Base-by-base conservation (phyloP, 2,329 filamentous ascomycete species). In the Thermothelomyces thermophilus region DNA sequence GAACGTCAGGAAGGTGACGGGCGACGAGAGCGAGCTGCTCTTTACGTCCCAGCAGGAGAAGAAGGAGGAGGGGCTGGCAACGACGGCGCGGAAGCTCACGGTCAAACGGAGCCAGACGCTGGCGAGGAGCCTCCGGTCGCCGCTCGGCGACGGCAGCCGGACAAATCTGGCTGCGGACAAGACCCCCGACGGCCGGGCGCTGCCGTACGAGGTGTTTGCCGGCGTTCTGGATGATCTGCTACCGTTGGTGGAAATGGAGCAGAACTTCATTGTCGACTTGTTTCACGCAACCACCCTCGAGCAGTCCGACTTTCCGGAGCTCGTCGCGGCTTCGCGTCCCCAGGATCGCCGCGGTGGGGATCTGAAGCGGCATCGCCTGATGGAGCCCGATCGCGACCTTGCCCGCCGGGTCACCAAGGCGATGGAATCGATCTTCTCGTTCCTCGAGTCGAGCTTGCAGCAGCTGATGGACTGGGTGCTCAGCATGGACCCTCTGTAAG, bases 241-340 rank as follows among this genome's bases (percentile, higher is more conserved):
- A 39, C 87, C 86, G 5, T 76, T 95, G 49, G 83, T 96, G 51
- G 84, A 89, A 59, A 90, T 91, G 66, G 93, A 98, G 68, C 91
- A 98, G 66, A 97, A 96, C 64, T 98, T 97, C 64, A 75, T 96
- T 42, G 83, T 95, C n/a, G 89, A 95, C 59, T 93, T 96, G 66
- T 97, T 97, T 76, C 91, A 97, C 60, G 82, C 93, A 22, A 87
- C 86, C n/a, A 94, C 89, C 2, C 74, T 91, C 24, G 84, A 90
- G 60, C 84, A 82, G 31, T 70, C 79, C 14, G 90, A 96, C 63
- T 97, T 96, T 63, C 77, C 86, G 1, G 93, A 97, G 57, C 78
- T 84, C 2, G 84, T 96, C 16, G 74, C 78, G 17, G 75, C 79
- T 2, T 74, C 74, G 2, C 70, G 77, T 20, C 88, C 90, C 6